phyloP scores from a whole-genome alignment of 2,329 filamentous ascomycete species.

The Fusarium kyushuense region DNA sequence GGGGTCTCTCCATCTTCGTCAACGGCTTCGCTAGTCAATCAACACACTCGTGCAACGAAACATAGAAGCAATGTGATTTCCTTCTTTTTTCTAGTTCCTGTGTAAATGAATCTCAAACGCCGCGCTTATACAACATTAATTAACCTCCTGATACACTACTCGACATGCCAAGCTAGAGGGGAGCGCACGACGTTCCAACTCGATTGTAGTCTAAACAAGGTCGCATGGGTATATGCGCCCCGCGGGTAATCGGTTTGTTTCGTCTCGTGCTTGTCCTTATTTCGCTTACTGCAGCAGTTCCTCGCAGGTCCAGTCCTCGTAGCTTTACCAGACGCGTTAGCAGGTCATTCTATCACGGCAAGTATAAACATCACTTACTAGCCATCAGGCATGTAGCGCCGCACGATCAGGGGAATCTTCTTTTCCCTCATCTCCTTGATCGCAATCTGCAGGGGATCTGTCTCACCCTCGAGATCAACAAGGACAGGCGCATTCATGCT shows the following conservation, averaged over 20 bases:
- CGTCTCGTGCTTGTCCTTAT: slow-evolving; percentile 26
- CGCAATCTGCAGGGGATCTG: slow-evolving; percentile 95
- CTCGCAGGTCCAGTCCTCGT: slow-evolving; percentile 99
- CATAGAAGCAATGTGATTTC: slow-evolving; percentile 39
- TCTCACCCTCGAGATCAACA: slow-evolving; percentile 97
- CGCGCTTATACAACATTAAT: slow-evolving; percentile 53
- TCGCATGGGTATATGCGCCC: slow-evolving; percentile 47
- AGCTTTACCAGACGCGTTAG: slow-evolving; percentile 65
- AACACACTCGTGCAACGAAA: slow-evolving; percentile 26
- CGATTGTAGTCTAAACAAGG: slow-evolving; percentile 44
- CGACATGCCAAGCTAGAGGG: slow-evolving; percentile 33
- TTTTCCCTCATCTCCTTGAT: slow-evolving; percentile 98
- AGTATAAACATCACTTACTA: slow-evolving; percentile 71
- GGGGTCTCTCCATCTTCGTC: slow-evolving; percentile 11
- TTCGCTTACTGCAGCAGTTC: slow-evolving; percentile 77
- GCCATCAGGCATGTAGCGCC: slow-evolving; percentile 95
- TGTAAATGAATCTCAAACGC: slow-evolving; percentile 52
- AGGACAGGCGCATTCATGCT: slow-evolving; percentile 98
- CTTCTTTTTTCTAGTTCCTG: slow-evolving; percentile 49
- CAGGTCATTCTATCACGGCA: neutral
- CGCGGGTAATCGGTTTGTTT: slow-evolving; percentile 32
- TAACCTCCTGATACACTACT: slow-evolving; percentile 39
- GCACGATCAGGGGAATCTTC: slow-evolving; percentile 96
- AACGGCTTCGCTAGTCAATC: slow-evolving; percentile 15
- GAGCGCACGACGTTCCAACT: slow-evolving; percentile 36